Percentiles rank a stretch among this genome's conserved stretches.
Evolutionary conservation across 257 asterid species (phyloP).

Genomic region (Eucommia ulmoides): DNA sequence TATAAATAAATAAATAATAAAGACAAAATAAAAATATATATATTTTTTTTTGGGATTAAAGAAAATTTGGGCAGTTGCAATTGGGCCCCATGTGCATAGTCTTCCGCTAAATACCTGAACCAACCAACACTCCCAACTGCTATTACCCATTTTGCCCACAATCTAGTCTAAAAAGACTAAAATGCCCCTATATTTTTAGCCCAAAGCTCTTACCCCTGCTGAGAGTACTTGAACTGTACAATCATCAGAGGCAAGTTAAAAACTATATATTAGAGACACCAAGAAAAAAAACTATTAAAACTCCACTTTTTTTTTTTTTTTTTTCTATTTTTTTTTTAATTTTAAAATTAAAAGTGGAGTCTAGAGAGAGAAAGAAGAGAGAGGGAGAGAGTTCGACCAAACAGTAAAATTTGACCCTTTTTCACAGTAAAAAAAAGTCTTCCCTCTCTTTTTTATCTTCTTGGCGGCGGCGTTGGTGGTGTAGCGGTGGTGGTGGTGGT

Average conservation of each 20-base stretch:
- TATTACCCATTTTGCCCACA: neutral
- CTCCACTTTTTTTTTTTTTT: conserved; percentile 36
- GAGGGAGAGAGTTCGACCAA: neutral
- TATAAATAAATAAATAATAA: neutral
- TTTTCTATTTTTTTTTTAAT: conserved; percentile 10
- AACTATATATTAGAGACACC: neutral
- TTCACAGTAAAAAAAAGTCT: neutral
- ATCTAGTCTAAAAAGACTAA: neutral
- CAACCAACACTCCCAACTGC: conserved; percentile 4
- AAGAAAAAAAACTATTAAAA: conserved; percentile 41
- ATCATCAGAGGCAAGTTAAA: no score
- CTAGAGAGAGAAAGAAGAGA: conserved; percentile 4
- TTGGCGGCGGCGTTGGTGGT: conserved; percentile 8
- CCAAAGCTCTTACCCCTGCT: no score
- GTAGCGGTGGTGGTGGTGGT: neutral
- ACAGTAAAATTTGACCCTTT: neutral
- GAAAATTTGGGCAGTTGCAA: conserved; percentile 13
- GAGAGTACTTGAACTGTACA: no score
- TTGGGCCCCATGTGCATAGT: conserved; percentile 10
- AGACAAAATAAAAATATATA: neutral
- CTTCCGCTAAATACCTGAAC: conserved; percentile 11
- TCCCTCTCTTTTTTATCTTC: conserved; percentile 21
- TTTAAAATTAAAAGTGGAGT: conserved; percentile 56
- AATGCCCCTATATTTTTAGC: no score
- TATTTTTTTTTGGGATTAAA: neutral